phyloP scores from a whole-genome alignment of 306 rosid species.

The Vigna nakashimae region DNA sequence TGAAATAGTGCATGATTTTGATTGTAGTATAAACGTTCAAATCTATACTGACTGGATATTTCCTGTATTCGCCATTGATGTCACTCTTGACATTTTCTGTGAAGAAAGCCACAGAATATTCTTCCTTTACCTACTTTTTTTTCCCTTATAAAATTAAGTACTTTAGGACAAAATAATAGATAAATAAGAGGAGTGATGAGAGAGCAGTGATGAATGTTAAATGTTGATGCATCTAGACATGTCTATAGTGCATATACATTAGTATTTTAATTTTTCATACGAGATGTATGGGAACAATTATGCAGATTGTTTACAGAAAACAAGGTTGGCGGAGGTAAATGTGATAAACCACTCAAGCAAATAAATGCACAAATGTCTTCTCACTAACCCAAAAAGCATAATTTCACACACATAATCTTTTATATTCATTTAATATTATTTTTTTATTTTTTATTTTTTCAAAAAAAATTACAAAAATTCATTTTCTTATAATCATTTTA shows the following conservation, averaged over 20 bases:
- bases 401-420: no score
- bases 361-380: no score
- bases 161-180: not conserved
- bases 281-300: no score
- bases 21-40: not conserved
- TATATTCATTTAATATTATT: no score
- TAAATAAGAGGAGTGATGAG: not conserved
- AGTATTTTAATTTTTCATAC: not conserved
- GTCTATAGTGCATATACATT: not conserved
- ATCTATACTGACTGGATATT: not conserved
- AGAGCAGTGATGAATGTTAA: not conserved
- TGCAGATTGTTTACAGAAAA: not conserved
- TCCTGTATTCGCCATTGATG: not conserved
- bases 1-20: not conserved
- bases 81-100: not conserved
- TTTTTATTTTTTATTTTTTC: no score
- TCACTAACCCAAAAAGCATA: no score
- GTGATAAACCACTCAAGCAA: no score
- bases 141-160: not conserved
- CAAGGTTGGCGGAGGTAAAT: not conserved
- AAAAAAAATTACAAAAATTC: no score
- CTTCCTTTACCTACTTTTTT: not conserved
- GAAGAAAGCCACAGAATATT: not conserved
- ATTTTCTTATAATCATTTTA: no score
- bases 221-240: slow-evolving; percentile 14